Percentiles rank a stretch among this genome's conserved stretches.
phyloP scores from a whole-genome alignment of 1,284 basidiomycete genomes.

The Cryptococcus jaspeensis region DNA sequence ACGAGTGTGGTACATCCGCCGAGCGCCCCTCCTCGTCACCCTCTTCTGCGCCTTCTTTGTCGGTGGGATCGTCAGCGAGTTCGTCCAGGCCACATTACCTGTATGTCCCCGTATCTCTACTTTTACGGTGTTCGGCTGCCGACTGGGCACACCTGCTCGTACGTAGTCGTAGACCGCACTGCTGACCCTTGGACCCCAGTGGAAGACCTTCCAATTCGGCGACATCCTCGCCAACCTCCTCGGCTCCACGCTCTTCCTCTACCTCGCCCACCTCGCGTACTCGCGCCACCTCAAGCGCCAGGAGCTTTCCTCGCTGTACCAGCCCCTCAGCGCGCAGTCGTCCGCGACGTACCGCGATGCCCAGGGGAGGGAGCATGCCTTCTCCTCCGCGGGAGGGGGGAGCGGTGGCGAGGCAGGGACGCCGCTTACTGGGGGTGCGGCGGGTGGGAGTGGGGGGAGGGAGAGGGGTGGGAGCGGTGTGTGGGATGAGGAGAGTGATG shows the following conservation, averaged over 20 bases:
- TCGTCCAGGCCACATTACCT: slow-evolving; percentile 47
- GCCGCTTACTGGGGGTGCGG: background rate
- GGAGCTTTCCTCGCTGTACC: slow-evolving; percentile 46
- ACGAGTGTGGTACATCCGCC: slow-evolving; percentile 49
- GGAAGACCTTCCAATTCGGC: slow-evolving; percentile 48
- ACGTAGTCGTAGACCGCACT: no score
- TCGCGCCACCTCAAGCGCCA: slow-evolving; percentile 26
- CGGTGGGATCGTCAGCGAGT: slow-evolving; percentile 47
- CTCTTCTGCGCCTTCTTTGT: slow-evolving; percentile 41
- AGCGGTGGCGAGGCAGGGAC: background rate
- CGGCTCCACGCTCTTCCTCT: slow-evolving; percentile 45
- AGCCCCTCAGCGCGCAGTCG: slow-evolving; percentile 34
- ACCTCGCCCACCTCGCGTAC: slow-evolving; percentile 40
- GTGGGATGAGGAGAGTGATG: slow-evolving; percentile 39
- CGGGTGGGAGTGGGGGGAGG: background rate
- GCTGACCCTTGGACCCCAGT: slow-evolving; percentile 18
- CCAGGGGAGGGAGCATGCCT: slow-evolving; percentile 41
- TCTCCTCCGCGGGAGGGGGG: slow-evolving; percentile 10
- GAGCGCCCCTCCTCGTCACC: slow-evolving; percentile 46
- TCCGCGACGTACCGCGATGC: slow-evolving; percentile 42
- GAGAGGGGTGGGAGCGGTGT: slow-evolving; percentile 17
- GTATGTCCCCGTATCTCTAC: slow-evolving; percentile 42
- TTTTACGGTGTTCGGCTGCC: no score
- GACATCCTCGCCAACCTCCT: slow-evolving; percentile 50
- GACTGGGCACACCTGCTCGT: slow-evolving; percentile 2